These are phyloP conservation scores for Phytophthora quininea DNA, from an alignment of 352 stramenopile species.

Conservation along the genomic window DNA sequence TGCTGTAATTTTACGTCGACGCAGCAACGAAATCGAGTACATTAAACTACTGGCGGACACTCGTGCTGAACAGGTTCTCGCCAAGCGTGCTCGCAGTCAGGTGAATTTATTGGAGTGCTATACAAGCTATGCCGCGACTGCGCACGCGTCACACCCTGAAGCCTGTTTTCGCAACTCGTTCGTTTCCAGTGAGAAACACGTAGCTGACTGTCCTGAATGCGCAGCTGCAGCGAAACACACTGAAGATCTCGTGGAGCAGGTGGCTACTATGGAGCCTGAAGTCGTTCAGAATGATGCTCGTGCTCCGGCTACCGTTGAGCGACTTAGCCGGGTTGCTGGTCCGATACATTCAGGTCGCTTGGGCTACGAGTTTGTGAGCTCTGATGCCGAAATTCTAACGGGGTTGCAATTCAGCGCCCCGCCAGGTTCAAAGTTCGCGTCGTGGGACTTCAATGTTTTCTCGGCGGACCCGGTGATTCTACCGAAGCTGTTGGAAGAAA, in stretches of 20 bases:
- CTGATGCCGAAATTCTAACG: slow-evolving; percentile 14
- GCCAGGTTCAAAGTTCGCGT: slow-evolving; percentile 39
- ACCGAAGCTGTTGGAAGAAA: slow-evolving; percentile 66
- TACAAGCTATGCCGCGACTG: slow-evolving; percentile 69
- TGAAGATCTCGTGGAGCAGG: slow-evolving; percentile 20
- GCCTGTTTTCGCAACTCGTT: slow-evolving; percentile 70
- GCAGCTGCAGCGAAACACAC: slow-evolving; percentile 28
- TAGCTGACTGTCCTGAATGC: slow-evolving; percentile 47
- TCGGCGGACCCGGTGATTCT: slow-evolving; percentile 54
- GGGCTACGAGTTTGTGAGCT: slow-evolving; percentile 35
- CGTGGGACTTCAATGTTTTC: slow-evolving; percentile 89
- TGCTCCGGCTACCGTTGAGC: slow-evolving; percentile 14
- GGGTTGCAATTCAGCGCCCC: slow-evolving; percentile 35
- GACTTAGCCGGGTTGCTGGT: slow-evolving; percentile 17
- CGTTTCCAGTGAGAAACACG: slow-evolving; percentile 46
- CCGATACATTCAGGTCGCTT: slow-evolving; percentile 37
- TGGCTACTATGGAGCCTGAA: not conserved
- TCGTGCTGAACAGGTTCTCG: slow-evolving; percentile 70
- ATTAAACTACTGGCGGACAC: slow-evolving; percentile 89
- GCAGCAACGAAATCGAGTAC: slow-evolving; percentile 89
- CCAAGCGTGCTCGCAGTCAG: slow-evolving; percentile 71
- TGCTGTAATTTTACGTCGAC: slow-evolving; percentile 80
- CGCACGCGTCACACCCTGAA: slow-evolving; percentile 43
- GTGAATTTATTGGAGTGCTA: slow-evolving; percentile 83
- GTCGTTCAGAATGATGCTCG: slow-evolving; percentile 7